Evolutionary conservation across 2,329 filamentous ascomycete genomes (phyloP).

Genomic region (Berkeleyomyces basicola): DNA sequence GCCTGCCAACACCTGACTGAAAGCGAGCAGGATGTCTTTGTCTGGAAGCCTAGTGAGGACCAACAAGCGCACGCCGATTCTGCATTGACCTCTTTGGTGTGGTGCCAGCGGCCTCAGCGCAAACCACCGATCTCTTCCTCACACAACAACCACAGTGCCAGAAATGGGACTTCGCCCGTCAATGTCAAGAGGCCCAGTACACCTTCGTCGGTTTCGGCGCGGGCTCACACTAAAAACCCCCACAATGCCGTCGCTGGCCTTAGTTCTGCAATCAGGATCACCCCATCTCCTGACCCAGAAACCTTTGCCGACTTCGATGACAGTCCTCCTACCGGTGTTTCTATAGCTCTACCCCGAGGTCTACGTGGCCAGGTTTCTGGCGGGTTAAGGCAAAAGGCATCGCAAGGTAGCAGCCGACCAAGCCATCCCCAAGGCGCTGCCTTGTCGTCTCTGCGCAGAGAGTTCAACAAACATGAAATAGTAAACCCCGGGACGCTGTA

Average conservation of each 20-base stretch:
- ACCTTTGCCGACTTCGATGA: constrained; percentile 1
- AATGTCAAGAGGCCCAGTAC: neutral
- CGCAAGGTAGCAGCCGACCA: constrained; percentile 3
- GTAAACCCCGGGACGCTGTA: neutral
- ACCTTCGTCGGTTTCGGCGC: neutral
- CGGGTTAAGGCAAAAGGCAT: constrained; percentile 3
- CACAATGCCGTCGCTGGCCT: neutral
- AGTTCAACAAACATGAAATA: constrained; percentile 11
- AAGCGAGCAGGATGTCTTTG: constrained; percentile 7
- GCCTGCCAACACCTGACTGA: constrained; percentile 5
- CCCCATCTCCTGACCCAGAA: constrained; percentile 6
- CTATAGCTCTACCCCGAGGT: neutral
- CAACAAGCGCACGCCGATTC: constrained; percentile 6
- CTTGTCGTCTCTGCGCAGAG: constrained; percentile 6
- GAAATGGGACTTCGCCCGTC: constrained; percentile 5
- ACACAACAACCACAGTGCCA: neutral
- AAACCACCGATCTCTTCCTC: neutral
- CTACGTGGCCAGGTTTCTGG: constrained; percentile 1
- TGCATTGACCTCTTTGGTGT: constrained; percentile 7
- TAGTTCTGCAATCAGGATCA: constrained; percentile 5
- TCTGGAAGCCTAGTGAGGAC: constrained; percentile 9
- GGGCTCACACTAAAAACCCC: neutral
- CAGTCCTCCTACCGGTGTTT: neutral
- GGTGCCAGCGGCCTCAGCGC: constrained; percentile 9
- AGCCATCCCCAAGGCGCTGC: constrained; percentile 5